Evolutionary conservation across 2,329 filamentous ascomycete species (phyloP), one percentile per base, ranked within the genome.

Genomic region (Daldinia eschscholtzii): DNA sequence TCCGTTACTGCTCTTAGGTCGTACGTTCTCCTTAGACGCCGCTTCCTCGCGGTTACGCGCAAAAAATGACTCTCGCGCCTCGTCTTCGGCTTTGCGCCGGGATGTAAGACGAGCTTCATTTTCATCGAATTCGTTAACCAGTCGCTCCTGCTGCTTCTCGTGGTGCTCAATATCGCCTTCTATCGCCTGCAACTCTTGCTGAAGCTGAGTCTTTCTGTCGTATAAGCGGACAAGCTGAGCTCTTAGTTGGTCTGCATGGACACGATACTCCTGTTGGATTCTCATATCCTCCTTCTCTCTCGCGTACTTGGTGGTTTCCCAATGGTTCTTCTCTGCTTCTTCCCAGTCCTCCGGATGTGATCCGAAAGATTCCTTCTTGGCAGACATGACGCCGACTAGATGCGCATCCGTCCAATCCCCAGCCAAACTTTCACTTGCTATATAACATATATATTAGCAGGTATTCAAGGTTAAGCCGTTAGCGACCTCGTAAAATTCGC

Each of bases 211-310:
- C 57, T 68, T 75, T 15, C 56, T 69, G 15, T 78, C 69, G 60
- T 75, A 76, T 6, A 76, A 52, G 13, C 70, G 65, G 1, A 67
- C 57, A 7, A 79, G 70, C 1, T 50, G 61, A n/a, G 56, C 66
- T 41, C 74, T 68, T 5, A 75, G 37, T 6, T 69, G 23, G n/a
- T 75, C 75, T 18, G 75, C 71, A 23, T 70, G 70, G 10, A 35
- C 7, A 7, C 57, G 57, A 55, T 74, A 76, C 6, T 76, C 72
- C 12, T 72, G 67, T 4, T 67, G 62, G 13, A 72, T 64, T n/a
- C 61, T 67, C 2, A 58, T 62, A 56, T 78, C 75, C 57, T 79
- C 75, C 33, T 63, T 71, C 23, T 75, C 68, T 41, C 77, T 72
- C 13, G 62, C 48, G 6, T 55, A 56, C 44, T 64, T 72, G 23